These are phyloP conservation scores for Suillus cothurnatus DNA, from an alignment of 768 basidiomycete genomes.

Conservation along the genomic window DNA sequence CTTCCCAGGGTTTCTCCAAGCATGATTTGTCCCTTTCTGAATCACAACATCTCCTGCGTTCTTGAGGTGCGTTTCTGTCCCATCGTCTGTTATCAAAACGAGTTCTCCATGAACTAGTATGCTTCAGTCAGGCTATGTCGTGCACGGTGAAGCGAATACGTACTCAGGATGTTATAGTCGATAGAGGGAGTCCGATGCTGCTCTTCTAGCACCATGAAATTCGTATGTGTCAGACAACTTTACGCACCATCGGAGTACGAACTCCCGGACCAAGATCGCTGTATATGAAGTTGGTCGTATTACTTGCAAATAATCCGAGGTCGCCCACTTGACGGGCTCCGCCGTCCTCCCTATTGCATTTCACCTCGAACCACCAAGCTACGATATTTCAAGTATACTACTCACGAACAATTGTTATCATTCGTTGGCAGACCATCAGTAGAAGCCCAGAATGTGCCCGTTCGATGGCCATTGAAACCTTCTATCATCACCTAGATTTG, in stretches of 20 bases:
- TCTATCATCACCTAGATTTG: slow-evolving; percentile 1
- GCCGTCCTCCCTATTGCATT: slow-evolving; percentile 49
- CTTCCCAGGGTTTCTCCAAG: slow-evolving; percentile 57
- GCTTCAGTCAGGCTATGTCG: not conserved
- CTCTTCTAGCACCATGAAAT: not conserved
- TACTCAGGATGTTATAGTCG: slow-evolving; percentile 63
- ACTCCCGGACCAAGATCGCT: slow-evolving; percentile 59
- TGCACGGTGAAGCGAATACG: slow-evolving; percentile 17
- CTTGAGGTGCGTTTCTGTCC: slow-evolving; percentile 51
- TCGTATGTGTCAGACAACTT: not conserved
- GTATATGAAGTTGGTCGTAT: slow-evolving; percentile 50
- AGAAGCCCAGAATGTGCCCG: slow-evolving; percentile 51
- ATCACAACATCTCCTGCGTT: slow-evolving; percentile 59
- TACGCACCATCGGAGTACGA: slow-evolving; percentile 49
- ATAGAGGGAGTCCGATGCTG: slow-evolving; percentile 51
- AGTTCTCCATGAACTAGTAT: slow-evolving; percentile 54
- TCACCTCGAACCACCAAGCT: not conserved
- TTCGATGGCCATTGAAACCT: slow-evolving; percentile 10
- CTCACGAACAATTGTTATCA: slow-evolving; percentile 53
- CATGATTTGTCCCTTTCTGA: slow-evolving; percentile 61
- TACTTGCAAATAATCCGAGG: slow-evolving; percentile 43
- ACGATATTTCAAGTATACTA: not conserved
- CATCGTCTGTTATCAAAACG: slow-evolving; percentile 58
- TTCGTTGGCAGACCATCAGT: slow-evolving; percentile 49
- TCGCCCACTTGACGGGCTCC: slow-evolving; percentile 44